Evolutionary conservation across 1,284 basidiomycete genomes (phyloP), one percentile per base, ranked within the genome.

Genomic region (Ceratobasidium sp.): DNA sequence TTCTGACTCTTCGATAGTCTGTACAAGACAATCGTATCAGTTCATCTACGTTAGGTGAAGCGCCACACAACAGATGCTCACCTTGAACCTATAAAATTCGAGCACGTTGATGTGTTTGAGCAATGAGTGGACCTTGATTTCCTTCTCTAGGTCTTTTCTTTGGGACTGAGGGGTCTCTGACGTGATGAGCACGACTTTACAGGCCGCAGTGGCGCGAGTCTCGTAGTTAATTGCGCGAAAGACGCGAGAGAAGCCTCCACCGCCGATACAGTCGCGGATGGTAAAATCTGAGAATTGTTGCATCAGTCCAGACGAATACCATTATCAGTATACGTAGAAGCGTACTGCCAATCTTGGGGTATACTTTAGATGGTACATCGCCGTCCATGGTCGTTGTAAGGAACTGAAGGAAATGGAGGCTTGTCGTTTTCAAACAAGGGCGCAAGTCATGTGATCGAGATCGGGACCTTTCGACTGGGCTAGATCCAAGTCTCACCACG

Each of bases 61-160:
- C 59, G 59, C 38, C 38, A 43, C 59, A 32, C 35, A 21, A 55
- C 23, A 55, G 38, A 18, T 18, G 43, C 64, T 26, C 28, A 67
- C 64, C 38, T 67, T 67, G 49, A 54, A 67, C 30, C 64, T 49
- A 43, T 52, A 43, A 78, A 98, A 96, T 77, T 95, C 91, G 44
- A 99, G 87, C 11, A 99, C 88, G 77, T 98, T 90, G 1, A 79
- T 74, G 77, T 98, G 92, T 77, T 94, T 95, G 75, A 99, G 84
- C 0, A 88, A 88, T 16, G 89, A 83, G 80, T 99, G 97, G 2
- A 98, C 91, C 67, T 93, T 89, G 81, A 98, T 96, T 82, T 99
- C 97, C 80, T 96, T 98, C 74, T 98, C 90, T 18, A 95, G 83
- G n/a, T 87, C 87, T 80, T 95, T 95, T 74, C 92, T 85, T 47